A percentile compares a stretch with the other conserved stretches of the same genome.
Conservation (phyloP, 2,329 filamentous ascomycete species). For the Pestalotiopsis sp. region DNA sequence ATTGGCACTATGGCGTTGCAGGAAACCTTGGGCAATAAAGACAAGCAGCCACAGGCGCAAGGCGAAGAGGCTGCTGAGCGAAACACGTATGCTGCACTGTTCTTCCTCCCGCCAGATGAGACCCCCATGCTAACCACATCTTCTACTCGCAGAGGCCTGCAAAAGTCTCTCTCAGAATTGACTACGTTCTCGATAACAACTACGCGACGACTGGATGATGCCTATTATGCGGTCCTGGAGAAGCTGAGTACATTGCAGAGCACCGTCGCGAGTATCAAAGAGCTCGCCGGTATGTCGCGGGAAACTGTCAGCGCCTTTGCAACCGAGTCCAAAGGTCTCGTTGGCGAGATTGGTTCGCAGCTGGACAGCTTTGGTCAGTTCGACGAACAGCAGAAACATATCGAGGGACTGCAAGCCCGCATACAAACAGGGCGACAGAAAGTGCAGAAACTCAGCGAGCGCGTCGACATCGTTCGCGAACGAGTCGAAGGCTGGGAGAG, state of each 20-base stretch:
- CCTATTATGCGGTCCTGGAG: conserved; percentile 74
- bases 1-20: conserved; percentile 14
- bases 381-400: conserved; percentile 64
- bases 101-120: not conserved
- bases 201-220: conserved; percentile 70
- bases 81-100: conserved; percentile 39
- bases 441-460: conserved; percentile 60
- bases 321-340: conserved; percentile 59
- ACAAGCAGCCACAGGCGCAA: conserved; percentile 44
- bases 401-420: conserved; percentile 63
- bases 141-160: conserved; percentile 45
- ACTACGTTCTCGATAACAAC: conserved; percentile 62
- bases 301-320: conserved; percentile 62
- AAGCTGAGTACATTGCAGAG: conserved; percentile 66
- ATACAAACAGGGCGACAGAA: conserved; percentile 62
- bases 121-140: not conserved
- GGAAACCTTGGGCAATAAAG: conserved; percentile 30
- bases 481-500: conserved; percentile 70
- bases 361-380: conserved; percentile 65
- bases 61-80: conserved; percentile 40
- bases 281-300: conserved; percentile 65
- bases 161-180: conserved; percentile 55
- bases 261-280: conserved; percentile 66
- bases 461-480: conserved; percentile 65
- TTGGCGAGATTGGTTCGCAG: conserved; percentile 61